phyloP scores from a whole-genome alignment of 2,329 filamentous ascomycete species.

The Aspergillus puulaauensis region DNA sequence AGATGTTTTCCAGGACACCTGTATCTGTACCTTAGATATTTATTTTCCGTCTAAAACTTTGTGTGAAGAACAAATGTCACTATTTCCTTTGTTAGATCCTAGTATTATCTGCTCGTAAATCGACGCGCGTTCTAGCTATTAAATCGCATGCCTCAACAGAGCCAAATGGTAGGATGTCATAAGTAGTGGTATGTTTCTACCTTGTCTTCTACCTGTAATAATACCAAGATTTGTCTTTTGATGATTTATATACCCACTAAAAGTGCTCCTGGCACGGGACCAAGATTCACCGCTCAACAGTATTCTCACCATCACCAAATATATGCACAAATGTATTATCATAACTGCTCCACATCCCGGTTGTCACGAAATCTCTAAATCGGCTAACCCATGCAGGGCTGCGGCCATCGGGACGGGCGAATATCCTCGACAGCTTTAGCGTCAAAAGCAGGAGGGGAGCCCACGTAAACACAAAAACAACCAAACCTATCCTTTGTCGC shows the following conservation, averaged over 20 bases:
- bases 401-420: slow-evolving; percentile 66
- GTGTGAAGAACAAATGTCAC: slow-evolving; percentile 39
- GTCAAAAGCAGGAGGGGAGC: slow-evolving; percentile 59
- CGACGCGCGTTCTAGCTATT: not conserved
- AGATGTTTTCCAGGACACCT: slow-evolving; percentile 38
- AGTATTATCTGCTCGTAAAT: not conserved
- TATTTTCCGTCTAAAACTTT: slow-evolving; percentile 38
- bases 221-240: not conserved
- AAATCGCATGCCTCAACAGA: not conserved
- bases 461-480: slow-evolving; percentile 62
- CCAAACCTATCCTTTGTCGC: slow-evolving; percentile 65
- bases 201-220: not conserved
- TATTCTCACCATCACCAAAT: slow-evolving; percentile 86
- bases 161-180: not conserved
- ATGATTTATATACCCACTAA: not conserved
- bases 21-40: slow-evolving; percentile 47
- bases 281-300: slow-evolving; percentile 29
- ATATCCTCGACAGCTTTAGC: slow-evolving; percentile 39
- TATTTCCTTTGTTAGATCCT: slow-evolving; percentile 33
- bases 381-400: slow-evolving; percentile 66
- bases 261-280: not conserved
- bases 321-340: slow-evolving; percentile 62
- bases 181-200: not conserved
- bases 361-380: slow-evolving; percentile 54
- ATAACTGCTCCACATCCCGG: slow-evolving; percentile 63